Percentiles rank a stretch among this genome's conserved stretches.
Conservation (phyloP, 148 eudicot genomes). For the Vaccinium darrowii region DNA sequence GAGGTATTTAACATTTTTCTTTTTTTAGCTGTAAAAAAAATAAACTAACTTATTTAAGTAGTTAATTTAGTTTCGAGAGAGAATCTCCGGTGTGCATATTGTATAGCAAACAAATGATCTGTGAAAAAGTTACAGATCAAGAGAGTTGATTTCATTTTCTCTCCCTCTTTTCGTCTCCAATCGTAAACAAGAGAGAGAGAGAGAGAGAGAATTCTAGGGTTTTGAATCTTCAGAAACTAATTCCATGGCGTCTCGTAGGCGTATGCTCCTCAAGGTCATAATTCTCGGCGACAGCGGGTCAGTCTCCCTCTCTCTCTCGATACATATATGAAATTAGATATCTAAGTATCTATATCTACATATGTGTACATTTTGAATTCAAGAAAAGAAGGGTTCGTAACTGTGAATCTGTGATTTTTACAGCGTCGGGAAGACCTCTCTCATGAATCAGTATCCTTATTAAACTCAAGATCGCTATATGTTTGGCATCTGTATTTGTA, state of each 20-base stretch:
- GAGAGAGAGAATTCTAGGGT: neutral
- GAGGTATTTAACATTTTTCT: no score
- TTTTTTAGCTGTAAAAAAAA: no score
- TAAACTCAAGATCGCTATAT: neutral
- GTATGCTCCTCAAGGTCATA: constrained; percentile 71
- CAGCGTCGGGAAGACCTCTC: constrained; percentile 78
- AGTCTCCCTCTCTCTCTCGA: neutral
- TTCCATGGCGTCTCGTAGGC: constrained; percentile 65
- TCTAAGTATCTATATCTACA: neutral
- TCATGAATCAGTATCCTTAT: constrained; percentile 77
- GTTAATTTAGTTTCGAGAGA: neutral
- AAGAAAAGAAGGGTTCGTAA: neutral
- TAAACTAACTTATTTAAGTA: no score
- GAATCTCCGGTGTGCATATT: neutral
- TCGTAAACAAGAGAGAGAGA: neutral
- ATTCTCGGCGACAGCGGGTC: constrained; percentile 75
- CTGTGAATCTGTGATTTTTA: constrained; percentile 25
- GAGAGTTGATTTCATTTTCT: neutral
- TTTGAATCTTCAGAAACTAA: neutral
- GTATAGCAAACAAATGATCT: neutral
- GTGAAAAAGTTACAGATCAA: neutral
- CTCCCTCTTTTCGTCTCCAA: neutral
- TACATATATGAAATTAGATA: neutral
- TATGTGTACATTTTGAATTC: neutral
- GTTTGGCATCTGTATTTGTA: neutral